Evolutionary conservation across 2,329 filamentous ascomycete genomes (phyloP).

Genomic region (Microdochium bolleyi): DNA sequence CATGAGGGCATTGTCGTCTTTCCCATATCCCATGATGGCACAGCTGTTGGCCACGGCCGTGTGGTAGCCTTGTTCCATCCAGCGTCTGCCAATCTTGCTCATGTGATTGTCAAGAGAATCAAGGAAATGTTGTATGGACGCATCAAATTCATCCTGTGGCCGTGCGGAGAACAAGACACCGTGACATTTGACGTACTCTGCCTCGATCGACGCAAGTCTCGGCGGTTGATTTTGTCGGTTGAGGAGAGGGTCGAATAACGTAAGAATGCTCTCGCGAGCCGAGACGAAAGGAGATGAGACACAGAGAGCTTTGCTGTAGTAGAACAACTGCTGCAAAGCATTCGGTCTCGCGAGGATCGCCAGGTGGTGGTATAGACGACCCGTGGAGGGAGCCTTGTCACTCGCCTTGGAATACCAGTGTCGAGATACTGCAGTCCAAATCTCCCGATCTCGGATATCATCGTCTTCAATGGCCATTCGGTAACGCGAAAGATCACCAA

Average conservation of each 20-base stretch:
- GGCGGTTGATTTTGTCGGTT: constrained; percentile 20
- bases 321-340: constrained; percentile 62
- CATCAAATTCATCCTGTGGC: constrained; percentile 34
- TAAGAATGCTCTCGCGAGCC: constrained; percentile 63
- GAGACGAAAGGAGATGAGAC: constrained; percentile 59
- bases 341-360: constrained; percentile 70
- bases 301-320: constrained; percentile 63
- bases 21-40: constrained; percentile 44
- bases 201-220: constrained; percentile 39
- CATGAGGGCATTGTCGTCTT: constrained; percentile 37
- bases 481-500: constrained; percentile 80
- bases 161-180: constrained; percentile 54
- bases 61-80: constrained; percentile 45
- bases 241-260: constrained; percentile 56
- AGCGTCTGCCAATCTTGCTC: constrained; percentile 35
- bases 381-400: constrained; percentile 66
- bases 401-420: constrained; percentile 83
- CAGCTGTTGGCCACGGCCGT: constrained; percentile 50
- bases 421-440: constrained; percentile 72
- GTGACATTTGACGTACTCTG: constrained; percentile 55
- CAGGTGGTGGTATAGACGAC: constrained; percentile 80
- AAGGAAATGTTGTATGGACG: constrained; percentile 40
- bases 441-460: constrained; percentile 65
- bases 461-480: constrained; percentile 86
- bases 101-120: constrained; percentile 50